These are phyloP conservation scores for Kwoniella sp. DNA, from an alignment of 768 basidiomycete genomes.

Conservation along the genomic window DNA sequence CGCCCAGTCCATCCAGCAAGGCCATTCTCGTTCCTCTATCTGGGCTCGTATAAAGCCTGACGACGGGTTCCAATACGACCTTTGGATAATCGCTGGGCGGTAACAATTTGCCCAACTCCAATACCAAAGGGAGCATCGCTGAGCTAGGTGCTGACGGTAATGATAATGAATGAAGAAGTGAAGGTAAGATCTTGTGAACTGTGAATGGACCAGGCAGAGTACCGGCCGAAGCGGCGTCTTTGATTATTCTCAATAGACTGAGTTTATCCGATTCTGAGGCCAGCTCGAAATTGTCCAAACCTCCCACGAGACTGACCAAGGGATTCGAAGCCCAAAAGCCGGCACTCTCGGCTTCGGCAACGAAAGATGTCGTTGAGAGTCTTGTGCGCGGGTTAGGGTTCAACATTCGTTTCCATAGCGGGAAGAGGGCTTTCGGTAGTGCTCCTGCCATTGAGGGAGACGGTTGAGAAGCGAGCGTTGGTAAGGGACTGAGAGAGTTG, in stretches of 20 bases:
- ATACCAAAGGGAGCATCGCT: constrained; percentile 80
- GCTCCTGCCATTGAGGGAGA: constrained; percentile 72
- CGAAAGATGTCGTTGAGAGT: constrained; percentile 72
- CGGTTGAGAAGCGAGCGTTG: constrained; percentile 72
- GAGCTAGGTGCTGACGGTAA: constrained; percentile 56
- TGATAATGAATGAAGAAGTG: constrained; percentile 60
- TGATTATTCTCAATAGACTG: constrained; percentile 71
- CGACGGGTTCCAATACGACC: constrained; percentile 72
- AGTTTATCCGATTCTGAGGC: constrained; percentile 78
- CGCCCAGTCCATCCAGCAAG: constrained; percentile 77
- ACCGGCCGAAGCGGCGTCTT: constrained; percentile 65
- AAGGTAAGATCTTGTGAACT: constrained; percentile 81
- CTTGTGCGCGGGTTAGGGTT: constrained; percentile 84
- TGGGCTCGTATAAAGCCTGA: constrained; percentile 81
- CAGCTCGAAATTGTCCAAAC: constrained; percentile 81
- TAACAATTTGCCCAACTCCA: constrained; percentile 74
- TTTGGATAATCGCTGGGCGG: constrained; percentile 66
- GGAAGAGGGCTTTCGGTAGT: constrained; percentile 75
- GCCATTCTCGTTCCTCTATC: constrained; percentile 95
- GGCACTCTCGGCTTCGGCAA: constrained; percentile 62
- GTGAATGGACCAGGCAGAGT: constrained; percentile 85
- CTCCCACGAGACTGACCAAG: constrained; percentile 78
- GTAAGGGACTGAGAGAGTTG: constrained; percentile 76
- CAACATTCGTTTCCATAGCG: constrained; percentile 80
- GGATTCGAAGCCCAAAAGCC: constrained; percentile 84